Percentiles rank a stretch among this genome's conserved stretches.
phyloP scores from a whole-genome alignment of 768 basidiomycete species.

The Phanerodontia chrysosporium region DNA sequence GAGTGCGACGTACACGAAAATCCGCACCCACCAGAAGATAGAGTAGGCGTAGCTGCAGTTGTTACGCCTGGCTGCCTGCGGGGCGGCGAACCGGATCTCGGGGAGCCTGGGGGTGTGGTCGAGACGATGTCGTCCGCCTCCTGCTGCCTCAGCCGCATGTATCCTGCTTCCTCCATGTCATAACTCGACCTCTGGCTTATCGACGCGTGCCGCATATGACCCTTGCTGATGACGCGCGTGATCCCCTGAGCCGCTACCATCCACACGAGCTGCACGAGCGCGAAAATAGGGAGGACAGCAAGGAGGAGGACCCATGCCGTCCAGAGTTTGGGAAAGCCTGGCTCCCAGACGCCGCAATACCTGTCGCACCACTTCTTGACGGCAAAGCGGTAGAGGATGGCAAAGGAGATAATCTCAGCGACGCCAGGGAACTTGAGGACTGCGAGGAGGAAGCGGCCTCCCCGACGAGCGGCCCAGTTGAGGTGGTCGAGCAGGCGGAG shows the following conservation, averaged over 20 bases:
- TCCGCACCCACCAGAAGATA: constrained; percentile 7
- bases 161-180: constrained; percentile 4
- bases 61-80: neutral
- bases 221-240: neutral
- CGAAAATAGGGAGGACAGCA: constrained; percentile 6
- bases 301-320: constrained; percentile 8
- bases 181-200: neutral
- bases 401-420: neutral
- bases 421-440: constrained; percentile 7
- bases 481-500: neutral
- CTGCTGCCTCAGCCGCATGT: neutral
- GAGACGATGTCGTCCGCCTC: neutral
- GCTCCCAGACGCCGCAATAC: constrained; percentile 6
- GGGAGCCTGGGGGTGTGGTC: neutral
- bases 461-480: neutral
- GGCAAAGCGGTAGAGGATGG: constrained; percentile 1
- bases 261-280: constrained; percentile 8
- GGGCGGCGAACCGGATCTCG: neutral
- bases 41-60: neutral
- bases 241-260: neutral
- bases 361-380: constrained; percentile 3
- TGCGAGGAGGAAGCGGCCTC: neutral
- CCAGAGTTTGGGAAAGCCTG: constrained; percentile 8
- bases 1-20: constrained; percentile 11
- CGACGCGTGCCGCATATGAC: neutral